Base-by-base conservation (phyloP, 2,329 filamentous ascomycete genomes). In the Alternaria burnsii region DNA sequence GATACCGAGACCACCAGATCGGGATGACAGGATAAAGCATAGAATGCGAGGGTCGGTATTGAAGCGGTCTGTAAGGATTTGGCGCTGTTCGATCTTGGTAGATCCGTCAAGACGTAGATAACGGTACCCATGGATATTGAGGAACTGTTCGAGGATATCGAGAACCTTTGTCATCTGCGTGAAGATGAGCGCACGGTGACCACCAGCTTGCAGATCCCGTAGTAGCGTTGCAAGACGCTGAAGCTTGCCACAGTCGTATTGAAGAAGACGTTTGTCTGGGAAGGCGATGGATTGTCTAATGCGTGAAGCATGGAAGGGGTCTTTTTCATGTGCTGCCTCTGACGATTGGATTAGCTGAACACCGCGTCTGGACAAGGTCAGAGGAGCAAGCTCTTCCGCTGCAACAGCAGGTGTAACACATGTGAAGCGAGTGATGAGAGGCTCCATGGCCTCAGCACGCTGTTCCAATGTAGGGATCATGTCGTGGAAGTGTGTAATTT, bases 91-190 rank as follows among this genome's bases (percentile, higher is more conserved):
- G 14, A 98, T 91, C 75, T 97, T 97, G 22, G 95, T 98, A 6
- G 93, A 90, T n/a, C 95, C 95, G 75, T 99, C 95, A 5, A 99
- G 87, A 20, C 95, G 93, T 18, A 99, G 86, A 75, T 99, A 99
- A 57, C 96, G 95, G 82, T 98, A 92, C 0, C 94, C 94, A 72
- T 99, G 94, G 52, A 99, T 97, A 75, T 97, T 98, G 69, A 99
- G 87, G 75, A 99, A 99, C 69, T 95, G 93, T 78, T 99, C 95
- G 3, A 99, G 85, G 56, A 99, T 97, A 77, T 99, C 94, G 18
- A 99, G 85, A 46, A 98, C 95, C 77, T 97, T 97, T 47, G 95
- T 98, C 95, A 99, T 99, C 75, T 99, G 95, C 0, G 96, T 98
- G 79, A 99, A 99, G 76, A 99, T 99, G 52, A 99, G 84, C 10